Evolutionary conservation across 2,329 filamentous ascomycete species (phyloP).

Genomic region (Drechslerella stenobrocha): DNA sequence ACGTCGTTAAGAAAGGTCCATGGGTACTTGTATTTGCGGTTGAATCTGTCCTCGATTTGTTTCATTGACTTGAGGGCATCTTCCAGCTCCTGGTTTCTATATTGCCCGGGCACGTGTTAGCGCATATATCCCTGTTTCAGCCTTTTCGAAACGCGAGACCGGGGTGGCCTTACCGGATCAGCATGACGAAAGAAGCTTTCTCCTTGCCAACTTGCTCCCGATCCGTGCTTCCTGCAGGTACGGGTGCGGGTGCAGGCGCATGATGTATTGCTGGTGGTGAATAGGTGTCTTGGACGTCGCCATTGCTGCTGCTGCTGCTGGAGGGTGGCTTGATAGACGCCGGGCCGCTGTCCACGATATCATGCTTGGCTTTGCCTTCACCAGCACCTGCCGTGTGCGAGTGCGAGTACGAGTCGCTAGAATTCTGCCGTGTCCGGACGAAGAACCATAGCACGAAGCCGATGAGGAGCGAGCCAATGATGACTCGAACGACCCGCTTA

Average conservation of each 20-base stretch:
- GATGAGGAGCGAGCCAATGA: slow-evolving; percentile 18
- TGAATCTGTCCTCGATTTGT: slow-evolving; percentile 53
- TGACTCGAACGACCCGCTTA: slow-evolving; percentile 18
- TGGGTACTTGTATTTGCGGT: slow-evolving; percentile 52
- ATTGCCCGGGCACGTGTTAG: too few species aligned
- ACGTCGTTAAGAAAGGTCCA: slow-evolving; percentile 53
- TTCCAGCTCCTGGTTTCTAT: slow-evolving; percentile 51
- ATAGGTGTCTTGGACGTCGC: too few species aligned
- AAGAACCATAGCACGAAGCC: slow-evolving; percentile 42
- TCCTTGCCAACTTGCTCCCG: slow-evolving; percentile 50
- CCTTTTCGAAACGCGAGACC: not conserved
- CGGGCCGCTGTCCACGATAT: slow-evolving; percentile 1
- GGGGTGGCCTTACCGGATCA: slow-evolving; percentile 49
- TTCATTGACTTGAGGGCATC: slow-evolving; percentile 53
- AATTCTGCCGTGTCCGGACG: slow-evolving; percentile 13
- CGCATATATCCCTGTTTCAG: slow-evolving; percentile 9
- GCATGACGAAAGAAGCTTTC: slow-evolving; percentile 52
- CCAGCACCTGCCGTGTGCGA: not conserved
- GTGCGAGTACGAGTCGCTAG: slow-evolving; percentile 20
- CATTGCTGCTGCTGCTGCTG: too few species aligned
- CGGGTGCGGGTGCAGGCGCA: not conserved
- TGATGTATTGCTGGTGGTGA: not conserved
- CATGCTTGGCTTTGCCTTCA: slow-evolving; percentile 21
- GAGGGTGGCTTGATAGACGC: too few species aligned
- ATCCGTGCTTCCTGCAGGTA: not conserved